phyloP scores from a whole-genome alignment of 345 rosid genomes.

The Citrus maxima region DNA sequence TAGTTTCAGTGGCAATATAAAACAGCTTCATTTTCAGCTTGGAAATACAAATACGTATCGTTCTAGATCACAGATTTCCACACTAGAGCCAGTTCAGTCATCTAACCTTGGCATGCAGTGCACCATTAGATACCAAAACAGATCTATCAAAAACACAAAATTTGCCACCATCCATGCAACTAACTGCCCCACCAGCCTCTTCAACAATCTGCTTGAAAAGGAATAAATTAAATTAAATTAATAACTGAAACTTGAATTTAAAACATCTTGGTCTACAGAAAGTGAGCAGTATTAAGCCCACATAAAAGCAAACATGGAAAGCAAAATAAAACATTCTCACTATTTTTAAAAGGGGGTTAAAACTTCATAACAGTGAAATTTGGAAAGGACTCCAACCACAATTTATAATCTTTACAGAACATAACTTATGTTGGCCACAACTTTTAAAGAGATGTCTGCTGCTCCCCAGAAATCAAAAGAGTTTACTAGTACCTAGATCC shows the following conservation, averaged over 20 bases:
- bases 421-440: neutral
- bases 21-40: neutral
- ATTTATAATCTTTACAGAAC: neutral
- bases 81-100: neutral
- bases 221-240: neutral
- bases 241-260: neutral
- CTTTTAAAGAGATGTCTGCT: neutral
- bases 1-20: neutral
- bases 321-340: neutral
- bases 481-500: neutral
- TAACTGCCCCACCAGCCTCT: conserved; percentile 92
- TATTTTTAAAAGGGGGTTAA: neutral
- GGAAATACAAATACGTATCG: neutral
- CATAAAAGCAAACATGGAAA: neutral
- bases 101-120: conserved; percentile 76
- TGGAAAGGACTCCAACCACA: neutral
- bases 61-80: neutral
- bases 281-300: neutral
- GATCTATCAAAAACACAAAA: conserved; percentile 90
- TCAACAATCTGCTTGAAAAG: conserved; percentile 69
- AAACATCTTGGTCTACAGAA: neutral
- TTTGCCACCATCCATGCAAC: conserved; percentile 86
- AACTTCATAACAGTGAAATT: neutral
- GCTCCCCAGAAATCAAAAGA: neutral
- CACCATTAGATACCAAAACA: conserved; percentile 86